Percentiles rank a stretch among this genome's conserved stretches.
These are phyloP conservation scores for Fagus crenata DNA, from an alignment of 306 rosid genomes.

Conservation along the genomic window DNA sequence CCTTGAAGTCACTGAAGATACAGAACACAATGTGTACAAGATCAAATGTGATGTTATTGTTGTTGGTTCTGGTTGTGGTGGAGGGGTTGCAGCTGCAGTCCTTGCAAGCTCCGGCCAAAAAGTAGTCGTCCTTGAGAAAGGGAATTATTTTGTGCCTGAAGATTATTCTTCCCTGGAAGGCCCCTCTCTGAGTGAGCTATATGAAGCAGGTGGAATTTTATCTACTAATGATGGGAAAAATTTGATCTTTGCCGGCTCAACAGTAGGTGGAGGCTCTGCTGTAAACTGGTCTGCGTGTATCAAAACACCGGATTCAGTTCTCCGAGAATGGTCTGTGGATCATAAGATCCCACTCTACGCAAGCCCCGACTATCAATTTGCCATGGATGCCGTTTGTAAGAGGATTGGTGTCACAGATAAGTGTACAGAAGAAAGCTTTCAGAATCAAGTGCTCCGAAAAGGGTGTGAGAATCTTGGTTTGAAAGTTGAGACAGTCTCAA, in stretches of 20 bases:
- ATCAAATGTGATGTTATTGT: conserved; percentile 86
- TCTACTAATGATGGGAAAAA: conserved; percentile 67
- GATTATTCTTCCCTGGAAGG: conserved; percentile 89
- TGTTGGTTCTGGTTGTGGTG: conserved; percentile 92
- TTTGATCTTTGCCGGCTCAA: conserved; percentile 80
- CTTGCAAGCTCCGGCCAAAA: conserved; percentile 80
- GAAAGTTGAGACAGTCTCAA: conserved; percentile 65
- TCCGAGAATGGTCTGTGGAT: conserved; percentile 70
- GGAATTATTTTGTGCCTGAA: conserved; percentile 71
- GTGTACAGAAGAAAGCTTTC: conserved; percentile 57
- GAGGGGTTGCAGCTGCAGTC: conserved; percentile 96
- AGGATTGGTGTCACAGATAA: conserved; percentile 69
- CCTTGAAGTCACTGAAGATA: conserved; percentile 57
- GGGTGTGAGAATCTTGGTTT: conserved; percentile 79
- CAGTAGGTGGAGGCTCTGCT: conserved; percentile 95
- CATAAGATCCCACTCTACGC: conserved; percentile 60
- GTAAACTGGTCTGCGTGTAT: conserved; percentile 93
- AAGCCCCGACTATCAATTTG: conserved; percentile 59
- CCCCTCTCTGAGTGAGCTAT: conserved; percentile 66
- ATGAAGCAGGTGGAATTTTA: conserved; percentile 64
- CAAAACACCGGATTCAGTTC: conserved; percentile 69
- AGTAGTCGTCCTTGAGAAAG: conserved; percentile 81
- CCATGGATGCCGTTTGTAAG: conserved; percentile 73
- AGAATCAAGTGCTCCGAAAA: conserved; percentile 63
- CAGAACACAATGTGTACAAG: conserved; percentile 41